Evolutionary conservation across 2,329 filamentous ascomycete genomes (phyloP).

Genomic region (Ophiostoma triangulosporum): DNA sequence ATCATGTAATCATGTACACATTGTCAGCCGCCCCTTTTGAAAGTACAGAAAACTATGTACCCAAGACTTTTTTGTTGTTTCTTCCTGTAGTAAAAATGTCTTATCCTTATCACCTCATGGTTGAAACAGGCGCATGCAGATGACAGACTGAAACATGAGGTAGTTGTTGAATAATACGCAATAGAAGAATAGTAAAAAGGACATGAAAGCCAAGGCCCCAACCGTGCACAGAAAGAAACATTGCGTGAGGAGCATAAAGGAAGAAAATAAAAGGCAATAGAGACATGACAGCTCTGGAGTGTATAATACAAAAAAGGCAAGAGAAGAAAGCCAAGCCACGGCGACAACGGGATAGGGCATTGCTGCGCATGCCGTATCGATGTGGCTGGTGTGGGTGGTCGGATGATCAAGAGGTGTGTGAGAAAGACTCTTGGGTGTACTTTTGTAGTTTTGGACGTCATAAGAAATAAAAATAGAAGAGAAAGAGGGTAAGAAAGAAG

Average conservation of each 20-base stretch:
- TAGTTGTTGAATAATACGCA: background rate
- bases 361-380: background rate
- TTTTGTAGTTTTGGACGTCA: background rate
- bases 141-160: background rate
- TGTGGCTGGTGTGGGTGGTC: background rate
- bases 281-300: constrained; percentile 1
- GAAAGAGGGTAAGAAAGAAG: background rate
- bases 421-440: background rate
- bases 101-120: no score
- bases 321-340: background rate
- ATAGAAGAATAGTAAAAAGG: background rate
- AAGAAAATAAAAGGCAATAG: background rate
- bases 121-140: background rate
- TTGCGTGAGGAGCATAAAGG: background rate
- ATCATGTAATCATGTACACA: no score
- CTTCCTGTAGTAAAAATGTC: no score
- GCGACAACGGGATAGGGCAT: background rate
- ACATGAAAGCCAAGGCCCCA: background rate
- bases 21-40: no score
- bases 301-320: constrained; percentile 7
- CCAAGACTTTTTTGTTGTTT: no score
- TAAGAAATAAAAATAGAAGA: background rate
- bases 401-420: background rate
- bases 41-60: no score
- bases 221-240: background rate